phyloP scores from a whole-genome alignment of 2,329 filamentous ascomycete genomes.

The Colletotrichum camelliae region DNA sequence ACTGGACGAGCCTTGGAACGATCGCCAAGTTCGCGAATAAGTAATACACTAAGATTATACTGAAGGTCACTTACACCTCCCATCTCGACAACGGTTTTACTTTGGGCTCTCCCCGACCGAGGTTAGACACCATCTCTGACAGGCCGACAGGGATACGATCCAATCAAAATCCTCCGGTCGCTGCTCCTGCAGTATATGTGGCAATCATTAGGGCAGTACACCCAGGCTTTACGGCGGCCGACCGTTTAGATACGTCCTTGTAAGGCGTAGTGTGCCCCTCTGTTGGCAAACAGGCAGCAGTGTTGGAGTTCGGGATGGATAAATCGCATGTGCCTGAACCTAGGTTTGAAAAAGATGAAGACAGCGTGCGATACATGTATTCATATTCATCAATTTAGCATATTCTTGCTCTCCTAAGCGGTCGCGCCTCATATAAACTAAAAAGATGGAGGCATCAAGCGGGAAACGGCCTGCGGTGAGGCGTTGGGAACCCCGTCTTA shows the following conservation, averaged over 20 bases:
- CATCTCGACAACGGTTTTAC: neutral
- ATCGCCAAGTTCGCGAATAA: neutral
- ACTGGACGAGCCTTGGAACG: neutral
- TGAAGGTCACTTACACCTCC: neutral
- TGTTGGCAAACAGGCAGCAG: neutral
- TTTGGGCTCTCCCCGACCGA: neutral
- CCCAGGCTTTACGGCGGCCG: neutral
- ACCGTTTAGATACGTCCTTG: neutral
- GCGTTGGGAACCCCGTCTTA: neutral
- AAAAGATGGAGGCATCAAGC: neutral
- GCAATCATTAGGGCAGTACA: neutral
- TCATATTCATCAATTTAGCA: neutral
- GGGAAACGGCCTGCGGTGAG: neutral
- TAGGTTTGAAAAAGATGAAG: neutral
- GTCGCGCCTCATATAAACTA: too few relatives aligned
- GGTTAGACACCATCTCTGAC: neutral
- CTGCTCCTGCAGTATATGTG: neutral
- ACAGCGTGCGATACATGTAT: neutral
- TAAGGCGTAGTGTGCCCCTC: neutral
- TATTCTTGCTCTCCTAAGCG: neutral
- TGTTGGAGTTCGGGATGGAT: neutral
- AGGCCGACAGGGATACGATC: neutral
- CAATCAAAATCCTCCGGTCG: neutral
- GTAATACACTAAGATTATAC: neutral
- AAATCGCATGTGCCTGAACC: neutral